Percentiles rank a stretch among this genome's conserved stretches.
phyloP scores from a whole-genome alignment of 306 rosid species.

The Vigna angularis region DNA sequence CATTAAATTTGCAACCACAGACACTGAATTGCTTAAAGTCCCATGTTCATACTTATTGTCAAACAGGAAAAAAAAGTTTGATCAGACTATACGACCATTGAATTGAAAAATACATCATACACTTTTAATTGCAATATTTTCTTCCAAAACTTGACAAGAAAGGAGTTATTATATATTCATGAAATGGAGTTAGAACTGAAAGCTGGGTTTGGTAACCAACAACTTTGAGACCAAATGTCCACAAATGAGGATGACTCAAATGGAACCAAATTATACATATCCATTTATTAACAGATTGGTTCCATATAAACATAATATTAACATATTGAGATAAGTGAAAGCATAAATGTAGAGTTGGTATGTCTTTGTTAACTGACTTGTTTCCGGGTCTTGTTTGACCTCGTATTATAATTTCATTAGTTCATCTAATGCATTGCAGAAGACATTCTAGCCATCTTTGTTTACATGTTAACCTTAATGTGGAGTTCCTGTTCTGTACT shows the following conservation, averaged over 20 bases:
- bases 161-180: not conserved
- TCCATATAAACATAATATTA: not conserved
- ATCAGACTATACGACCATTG: not conserved
- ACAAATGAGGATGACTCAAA: conserved; percentile 15
- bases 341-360: not conserved
- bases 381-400: too few relatives aligned
- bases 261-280: not conserved
- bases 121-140: not conserved
- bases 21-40: conserved; percentile 34
- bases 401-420: not conserved
- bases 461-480: conserved; percentile 14
- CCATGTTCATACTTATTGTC: conserved; percentile 15
- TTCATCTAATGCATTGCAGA: conserved; percentile 16
- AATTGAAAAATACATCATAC: not conserved
- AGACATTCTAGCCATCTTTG: conserved; percentile 16
- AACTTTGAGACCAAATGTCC: not conserved
- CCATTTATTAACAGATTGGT: too few relatives aligned
- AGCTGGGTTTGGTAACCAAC: conserved; percentile 9
- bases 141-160: not conserved
- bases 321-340: not conserved
- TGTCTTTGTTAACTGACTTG: too few relatives aligned
- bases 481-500: conserved; percentile 1
- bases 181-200: not conserved
- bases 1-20: conserved; percentile 37
- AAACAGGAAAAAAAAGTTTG: conserved; percentile 10